Evolutionary conservation across 2,329 filamentous ascomycete genomes (phyloP).

Genomic region (Aureobasidium musti): DNA sequence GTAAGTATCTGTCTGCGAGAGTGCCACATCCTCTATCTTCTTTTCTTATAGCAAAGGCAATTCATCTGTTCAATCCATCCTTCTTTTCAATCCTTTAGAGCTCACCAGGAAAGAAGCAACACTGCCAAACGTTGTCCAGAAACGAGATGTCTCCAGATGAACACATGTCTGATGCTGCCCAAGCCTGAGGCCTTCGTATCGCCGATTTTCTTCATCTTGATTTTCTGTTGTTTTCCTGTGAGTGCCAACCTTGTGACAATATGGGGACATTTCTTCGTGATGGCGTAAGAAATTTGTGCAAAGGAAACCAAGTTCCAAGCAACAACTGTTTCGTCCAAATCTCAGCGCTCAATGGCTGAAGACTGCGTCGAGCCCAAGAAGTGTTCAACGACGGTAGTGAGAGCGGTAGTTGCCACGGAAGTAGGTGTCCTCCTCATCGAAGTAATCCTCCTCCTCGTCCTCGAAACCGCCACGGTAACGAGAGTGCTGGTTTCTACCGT

Average conservation of each 20-base stretch:
- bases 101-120: neutral
- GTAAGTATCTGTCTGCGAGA: conserved; percentile 11
- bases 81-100: neutral
- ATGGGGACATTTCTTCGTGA: neutral
- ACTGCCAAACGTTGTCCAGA: neutral
- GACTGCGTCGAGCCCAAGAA: neutral
- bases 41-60: neutral
- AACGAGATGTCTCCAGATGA: neutral
- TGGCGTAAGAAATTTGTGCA: neutral
- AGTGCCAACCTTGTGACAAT: neutral
- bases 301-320: neutral
- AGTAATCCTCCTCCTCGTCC: conserved; percentile 12
- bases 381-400: neutral
- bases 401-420: neutral
- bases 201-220: neutral
- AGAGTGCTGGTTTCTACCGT: neutral
- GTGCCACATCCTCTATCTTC: neutral
- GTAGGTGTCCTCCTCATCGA: conserved; percentile 1
- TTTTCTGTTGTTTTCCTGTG: neutral
- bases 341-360: neutral
- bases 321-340: neutral
- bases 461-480: neutral
- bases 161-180: neutral
- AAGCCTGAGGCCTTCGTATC: neutral
- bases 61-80: neutral